Evolutionary conservation across 2,329 filamentous ascomycete species (phyloP).

Genomic region (Pleoardoris graminearum): DNA sequence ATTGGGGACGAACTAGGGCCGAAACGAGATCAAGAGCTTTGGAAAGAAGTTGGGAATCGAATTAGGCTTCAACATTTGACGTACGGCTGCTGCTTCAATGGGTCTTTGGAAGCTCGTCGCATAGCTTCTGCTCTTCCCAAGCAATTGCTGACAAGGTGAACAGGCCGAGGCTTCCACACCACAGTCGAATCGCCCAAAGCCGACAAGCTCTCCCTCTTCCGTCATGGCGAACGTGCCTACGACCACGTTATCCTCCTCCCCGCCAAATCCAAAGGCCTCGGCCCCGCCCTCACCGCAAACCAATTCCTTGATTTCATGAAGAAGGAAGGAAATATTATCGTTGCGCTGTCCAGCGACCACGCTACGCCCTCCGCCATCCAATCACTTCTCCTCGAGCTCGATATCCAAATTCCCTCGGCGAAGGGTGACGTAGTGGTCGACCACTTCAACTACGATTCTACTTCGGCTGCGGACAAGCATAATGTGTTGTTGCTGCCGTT

Average conservation of each 20-base stretch:
- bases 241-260: slow-evolving; percentile 91
- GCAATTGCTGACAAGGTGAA: slow-evolving; percentile 11
- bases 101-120: slow-evolving; percentile 2
- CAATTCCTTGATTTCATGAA: slow-evolving; percentile 89
- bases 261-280: slow-evolving; percentile 88
- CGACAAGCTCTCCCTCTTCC: slow-evolving; percentile 71
- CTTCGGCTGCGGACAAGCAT: slow-evolving; percentile 78
- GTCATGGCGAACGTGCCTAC: slow-evolving; percentile 82
- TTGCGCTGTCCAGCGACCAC: slow-evolving; percentile 75
- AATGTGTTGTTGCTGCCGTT: slow-evolving; percentile 81
- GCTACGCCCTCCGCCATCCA: slow-evolving; percentile 73
- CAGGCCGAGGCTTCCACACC: slow-evolving; percentile 82
- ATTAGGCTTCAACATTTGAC: background rate
- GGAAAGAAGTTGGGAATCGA: background rate
- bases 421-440: slow-evolving; percentile 86
- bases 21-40: no score
- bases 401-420: slow-evolving; percentile 84
- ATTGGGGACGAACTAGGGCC: no score
- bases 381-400: slow-evolving; percentile 82
- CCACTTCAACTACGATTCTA: slow-evolving; percentile 89
- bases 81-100: background rate
- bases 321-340: slow-evolving; percentile 84
- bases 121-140: background rate
- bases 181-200: slow-evolving; percentile 68
- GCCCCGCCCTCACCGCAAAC: slow-evolving; percentile 84